These are phyloP conservation scores for Saccharomycopsis hybrid DNA, from an alignment of 1,139 yeast species.

Conservation along the genomic window DNA sequence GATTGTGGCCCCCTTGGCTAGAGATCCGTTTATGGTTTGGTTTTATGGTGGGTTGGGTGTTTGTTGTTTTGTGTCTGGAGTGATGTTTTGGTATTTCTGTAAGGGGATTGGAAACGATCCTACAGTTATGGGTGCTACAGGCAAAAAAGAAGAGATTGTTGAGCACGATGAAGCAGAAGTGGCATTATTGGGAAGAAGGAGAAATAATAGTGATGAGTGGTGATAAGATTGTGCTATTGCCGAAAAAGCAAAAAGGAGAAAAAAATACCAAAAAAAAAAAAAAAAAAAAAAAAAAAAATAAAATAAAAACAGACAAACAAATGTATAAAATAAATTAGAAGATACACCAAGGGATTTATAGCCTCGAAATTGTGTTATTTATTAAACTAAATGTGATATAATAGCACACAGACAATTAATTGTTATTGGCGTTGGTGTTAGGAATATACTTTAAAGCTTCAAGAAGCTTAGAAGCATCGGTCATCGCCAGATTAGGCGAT, in stretches of 20 bases:
- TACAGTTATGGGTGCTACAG: constrained; percentile 37
- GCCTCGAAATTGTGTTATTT: too few species aligned
- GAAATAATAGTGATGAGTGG: too few species aligned
- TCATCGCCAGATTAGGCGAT: neutral
- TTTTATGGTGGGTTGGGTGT: constrained; percentile 56
- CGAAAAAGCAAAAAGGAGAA: too few species aligned
- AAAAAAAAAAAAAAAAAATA: too few species aligned
- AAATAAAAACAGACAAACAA: too few species aligned
- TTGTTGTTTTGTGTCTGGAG: constrained; percentile 54
- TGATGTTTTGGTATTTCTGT: constrained; percentile 57
- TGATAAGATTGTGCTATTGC: too few species aligned
- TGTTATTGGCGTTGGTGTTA: too few species aligned
- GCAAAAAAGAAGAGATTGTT: neutral
- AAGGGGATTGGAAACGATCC: constrained; percentile 37
- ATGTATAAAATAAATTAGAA: too few species aligned
- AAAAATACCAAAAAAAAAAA: too few species aligned
- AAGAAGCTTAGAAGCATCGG: constrained; percentile 12
- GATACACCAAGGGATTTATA: too few species aligned
- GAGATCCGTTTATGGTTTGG: constrained; percentile 66
- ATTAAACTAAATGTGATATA: too few species aligned
- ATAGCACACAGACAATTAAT: too few species aligned
- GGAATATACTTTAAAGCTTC: constrained; percentile 7
- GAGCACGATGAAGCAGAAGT: constrained; percentile 2
- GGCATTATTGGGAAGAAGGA: neutral
- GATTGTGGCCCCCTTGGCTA: constrained; percentile 60